Evolutionary conservation across 768 basidiomycete species (phyloP).

Genomic region (Suillus sp.): DNA sequence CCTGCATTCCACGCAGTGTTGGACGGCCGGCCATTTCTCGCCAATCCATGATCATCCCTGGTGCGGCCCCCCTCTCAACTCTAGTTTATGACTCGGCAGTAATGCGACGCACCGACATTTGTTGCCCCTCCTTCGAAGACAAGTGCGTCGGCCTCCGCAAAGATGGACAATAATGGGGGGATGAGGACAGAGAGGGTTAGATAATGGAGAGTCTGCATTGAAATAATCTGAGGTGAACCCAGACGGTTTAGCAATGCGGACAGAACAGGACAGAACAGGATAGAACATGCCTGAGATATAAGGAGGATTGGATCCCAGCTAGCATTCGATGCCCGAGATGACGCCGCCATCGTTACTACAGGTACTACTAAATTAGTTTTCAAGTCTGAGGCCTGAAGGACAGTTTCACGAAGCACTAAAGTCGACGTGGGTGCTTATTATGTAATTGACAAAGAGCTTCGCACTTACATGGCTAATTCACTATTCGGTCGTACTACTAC

Average conservation of each 20-base stretch:
- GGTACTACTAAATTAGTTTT: neutral
- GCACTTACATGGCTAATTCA: neutral
- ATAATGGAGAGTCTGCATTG: slow-evolving; percentile 93
- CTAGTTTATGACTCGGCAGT: neutral
- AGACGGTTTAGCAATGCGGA: slow-evolving; percentile 6
- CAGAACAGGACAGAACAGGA: neutral
- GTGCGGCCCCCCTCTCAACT: slow-evolving; percentile 11
- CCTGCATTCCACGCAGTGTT: slow-evolving; percentile 68
- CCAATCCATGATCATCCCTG: slow-evolving; percentile 97
- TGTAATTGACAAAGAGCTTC: neutral
- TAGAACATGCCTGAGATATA: slow-evolving; percentile 70
- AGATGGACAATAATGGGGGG: slow-evolving; percentile 74
- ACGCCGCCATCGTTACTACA: slow-evolving; percentile 31
- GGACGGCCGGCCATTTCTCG: slow-evolving; percentile 88
- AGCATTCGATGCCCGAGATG: slow-evolving; percentile 39
- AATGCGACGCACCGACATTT: slow-evolving; percentile 62
- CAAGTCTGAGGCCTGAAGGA: neutral
- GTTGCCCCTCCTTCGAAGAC: slow-evolving; percentile 76
- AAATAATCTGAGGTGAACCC: slow-evolving; percentile 68
- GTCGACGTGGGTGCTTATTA: slow-evolving; percentile 2
- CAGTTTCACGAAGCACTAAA: too few species aligned
- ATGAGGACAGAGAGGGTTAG: slow-evolving; percentile 80
- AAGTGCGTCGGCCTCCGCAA: slow-evolving; percentile 73
- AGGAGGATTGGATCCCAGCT: slow-evolving; percentile 92
- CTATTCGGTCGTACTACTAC: neutral